A percentile compares a stretch with the other conserved stretches of the same genome.
These are phyloP conservation scores for Neurospora tetraspora DNA, from an alignment of 495 filamentous ascomycete species.

Conservation along the genomic window DNA sequence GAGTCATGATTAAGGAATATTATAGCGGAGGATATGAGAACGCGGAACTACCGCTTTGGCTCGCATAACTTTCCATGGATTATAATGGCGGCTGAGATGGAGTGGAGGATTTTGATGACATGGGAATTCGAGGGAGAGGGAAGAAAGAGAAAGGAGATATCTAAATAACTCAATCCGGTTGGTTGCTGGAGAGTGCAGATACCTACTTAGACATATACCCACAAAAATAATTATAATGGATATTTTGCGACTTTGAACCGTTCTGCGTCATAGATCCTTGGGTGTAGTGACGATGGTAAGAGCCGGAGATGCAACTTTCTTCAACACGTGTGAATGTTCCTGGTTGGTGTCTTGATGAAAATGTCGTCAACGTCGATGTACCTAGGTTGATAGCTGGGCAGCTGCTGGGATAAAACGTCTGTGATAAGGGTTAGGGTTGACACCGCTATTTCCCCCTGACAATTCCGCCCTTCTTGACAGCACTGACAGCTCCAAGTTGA, in stretches of 20 bases:
- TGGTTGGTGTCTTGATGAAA: neutral
- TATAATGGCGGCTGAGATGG: no score
- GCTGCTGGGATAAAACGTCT: neutral
- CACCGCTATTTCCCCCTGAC: neutral
- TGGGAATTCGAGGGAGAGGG: neutral
- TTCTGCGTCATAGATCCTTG: neutral
- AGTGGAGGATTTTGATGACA: neutral
- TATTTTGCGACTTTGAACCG: neutral
- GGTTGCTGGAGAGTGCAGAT: neutral
- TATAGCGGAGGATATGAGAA: slow-evolving; percentile 38
- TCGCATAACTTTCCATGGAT: no score
- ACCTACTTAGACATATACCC: neutral
- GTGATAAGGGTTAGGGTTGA: neutral
- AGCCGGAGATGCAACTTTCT: neutral
- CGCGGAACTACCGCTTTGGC: no score
- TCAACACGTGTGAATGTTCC: neutral
- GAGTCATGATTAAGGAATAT: slow-evolving; percentile 38
- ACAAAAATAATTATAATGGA: neutral
- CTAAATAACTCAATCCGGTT: neutral
- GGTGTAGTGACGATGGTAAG: neutral
- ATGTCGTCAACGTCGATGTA: neutral
- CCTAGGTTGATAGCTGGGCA: neutral
- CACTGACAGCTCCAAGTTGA: neutral
- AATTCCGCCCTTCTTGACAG: no score
- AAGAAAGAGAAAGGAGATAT: neutral